Base-by-base conservation (phyloP, 2,329 filamentous ascomycete genomes). In the Pseudogymnoascus sp. region DNA sequence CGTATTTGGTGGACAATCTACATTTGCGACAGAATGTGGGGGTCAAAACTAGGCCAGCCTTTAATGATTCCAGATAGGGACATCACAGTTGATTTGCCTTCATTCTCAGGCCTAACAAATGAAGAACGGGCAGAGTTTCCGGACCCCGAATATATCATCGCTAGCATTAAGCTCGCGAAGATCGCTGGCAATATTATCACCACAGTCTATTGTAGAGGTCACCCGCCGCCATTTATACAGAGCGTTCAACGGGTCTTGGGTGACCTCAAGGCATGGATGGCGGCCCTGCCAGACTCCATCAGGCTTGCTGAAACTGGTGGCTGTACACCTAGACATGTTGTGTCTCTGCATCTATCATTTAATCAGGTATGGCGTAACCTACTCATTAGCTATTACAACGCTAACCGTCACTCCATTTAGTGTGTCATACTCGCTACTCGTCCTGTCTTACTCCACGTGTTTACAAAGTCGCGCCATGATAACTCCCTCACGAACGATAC, bases 61-160 rank as follows among this genome's bases (percentile, higher is more conserved):
- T 75, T 78, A 6, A 77, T 79, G 40, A 77, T 82, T 5, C 74
- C 76, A 11, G 80, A 82, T 61, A 75, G 79, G 37, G 80, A 80
- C 16, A 81, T 77, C 3, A 72, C 77, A 33, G 76, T 79, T 4
- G 75, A 78, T 26, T 67, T 77, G 5, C 79, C 79, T 0, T 76
- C 76, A 0, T 72, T 75, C 11, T 69, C 72, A 0, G 67, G 70
- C 0, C 40, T 77, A 1, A 71, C 72, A 3, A 56, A 67, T 11
- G 63, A 64, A 11, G 64, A 61, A 6, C 69, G 71, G 19, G 72
- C 74, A 63, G 65, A 74, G 68, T 72, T 75, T 73, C 75, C 74
- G 71, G 70, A 68, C 70, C 72, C 67, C 71, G 70, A 69, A 65
- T 77, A 71, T 73, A 76, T 73, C 68, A 70, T 63, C 14, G 76